A percentile compares a stretch with the other conserved stretches of the same genome.
Evolutionary conservation across 192 early-diverging fungal species (phyloP).

Genomic region (Backusella luteola): DNA sequence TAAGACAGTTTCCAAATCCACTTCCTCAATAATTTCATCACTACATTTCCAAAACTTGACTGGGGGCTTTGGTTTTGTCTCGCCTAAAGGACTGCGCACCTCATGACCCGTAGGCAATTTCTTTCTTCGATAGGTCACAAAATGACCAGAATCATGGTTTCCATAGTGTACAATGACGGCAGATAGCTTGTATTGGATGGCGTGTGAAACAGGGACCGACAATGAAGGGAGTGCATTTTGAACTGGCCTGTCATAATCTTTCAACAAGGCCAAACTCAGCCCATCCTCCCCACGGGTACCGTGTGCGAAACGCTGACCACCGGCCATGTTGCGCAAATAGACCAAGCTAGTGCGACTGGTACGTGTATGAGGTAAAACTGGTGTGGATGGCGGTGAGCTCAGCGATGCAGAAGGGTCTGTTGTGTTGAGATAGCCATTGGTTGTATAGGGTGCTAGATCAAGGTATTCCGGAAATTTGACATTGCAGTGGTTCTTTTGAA

Average conservation of each 20-base stretch:
- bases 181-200: conserved; percentile 63
- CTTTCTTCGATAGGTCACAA: conserved; percentile 81
- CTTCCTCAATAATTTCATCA: conserved; percentile 71
- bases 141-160: conserved; percentile 87
- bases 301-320: not conserved
- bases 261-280: conserved; percentile 11
- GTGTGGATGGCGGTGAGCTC: conserved; percentile 9
- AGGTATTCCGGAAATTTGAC: conserved; percentile 71
- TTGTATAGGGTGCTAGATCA: conserved; percentile 76
- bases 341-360: conserved; percentile 32
- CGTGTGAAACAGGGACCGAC: conserved; percentile 13
- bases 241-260: conserved; percentile 15
- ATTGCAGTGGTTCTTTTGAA: conserved; percentile 75
- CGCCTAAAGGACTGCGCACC: conserved; percentile 19
- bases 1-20: conserved; percentile 60
- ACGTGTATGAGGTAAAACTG: conserved; percentile 7
- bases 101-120: conserved; percentile 38
- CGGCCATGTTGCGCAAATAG: conserved; percentile 33
- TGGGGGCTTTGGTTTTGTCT: not conserved
- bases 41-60: conserved; percentile 70
- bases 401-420: conserved; percentile 19
- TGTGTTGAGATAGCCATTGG: conserved; percentile 55
- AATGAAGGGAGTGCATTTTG: conserved; percentile 19
- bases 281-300: conserved; percentile 1
- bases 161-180: conserved; percentile 87